phyloP scores from a whole-genome alignment of 1,284 basidiomycete genomes.

The Tausonia pullulans region DNA sequence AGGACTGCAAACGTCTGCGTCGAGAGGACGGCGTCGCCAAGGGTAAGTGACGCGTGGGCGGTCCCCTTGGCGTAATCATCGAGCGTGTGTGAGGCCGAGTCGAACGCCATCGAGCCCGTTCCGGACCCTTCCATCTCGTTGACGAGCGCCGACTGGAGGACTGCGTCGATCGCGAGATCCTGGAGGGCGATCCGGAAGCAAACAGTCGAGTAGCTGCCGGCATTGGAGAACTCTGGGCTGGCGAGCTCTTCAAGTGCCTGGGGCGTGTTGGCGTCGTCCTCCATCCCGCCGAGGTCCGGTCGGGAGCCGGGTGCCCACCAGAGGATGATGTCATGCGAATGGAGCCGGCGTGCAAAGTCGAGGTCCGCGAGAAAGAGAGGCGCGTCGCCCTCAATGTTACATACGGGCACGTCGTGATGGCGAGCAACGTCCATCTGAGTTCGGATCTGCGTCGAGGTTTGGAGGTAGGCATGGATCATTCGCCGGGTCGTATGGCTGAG shows the following conservation, averaged over 20 bases:
- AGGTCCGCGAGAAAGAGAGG: conserved; percentile 79
- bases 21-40: conserved; percentile 90
- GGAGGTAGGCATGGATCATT: conserved; percentile 75
- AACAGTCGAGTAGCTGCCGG: conserved; percentile 86
- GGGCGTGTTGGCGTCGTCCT: conserved; percentile 66
- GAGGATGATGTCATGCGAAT: conserved; percentile 77
- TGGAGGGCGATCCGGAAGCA: conserved; percentile 81
- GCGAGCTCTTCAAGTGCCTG: conserved; percentile 56
- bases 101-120: conserved; percentile 83
- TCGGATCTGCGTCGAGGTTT: conserved; percentile 66
- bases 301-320: conserved; percentile 91
- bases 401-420: conserved; percentile 87
- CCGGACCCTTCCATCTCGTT: conserved; percentile 91
- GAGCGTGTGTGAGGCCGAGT: conserved; percentile 78
- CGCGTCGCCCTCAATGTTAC: conserved; percentile 83
- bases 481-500: conserved; percentile 42
- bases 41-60: conserved; percentile 59
- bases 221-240: conserved; percentile 70
- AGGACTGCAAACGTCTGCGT: conserved; percentile 76
- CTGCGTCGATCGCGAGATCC: conserved; percentile 87
- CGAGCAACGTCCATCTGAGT: conserved; percentile 70
- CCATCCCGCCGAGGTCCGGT: conserved; percentile 90
- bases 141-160: conserved; percentile 85
- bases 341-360: conserved; percentile 75
- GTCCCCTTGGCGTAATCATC: conserved; percentile 74